Base-by-base conservation (phyloP, 2,329 filamentous ascomycete species). In the Colletotrichum destructivum region DNA sequence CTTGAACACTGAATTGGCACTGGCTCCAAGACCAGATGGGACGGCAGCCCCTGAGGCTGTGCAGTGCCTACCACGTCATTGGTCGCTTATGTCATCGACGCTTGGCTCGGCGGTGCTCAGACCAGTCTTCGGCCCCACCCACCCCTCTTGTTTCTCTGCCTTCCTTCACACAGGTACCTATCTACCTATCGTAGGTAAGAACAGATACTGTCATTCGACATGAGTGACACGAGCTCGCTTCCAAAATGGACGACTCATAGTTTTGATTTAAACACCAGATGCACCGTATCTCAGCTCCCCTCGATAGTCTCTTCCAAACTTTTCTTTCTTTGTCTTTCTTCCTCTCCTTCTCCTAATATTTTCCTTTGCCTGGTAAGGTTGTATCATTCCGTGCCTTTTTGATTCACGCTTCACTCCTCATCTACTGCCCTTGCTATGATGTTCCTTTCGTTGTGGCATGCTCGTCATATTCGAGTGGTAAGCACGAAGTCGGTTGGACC, bases 11-110 rank as follows among this genome's bases (percentile, higher is more conserved):
- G 16, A 42, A 26, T 49, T 4, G 31, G 31, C 31, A 31, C 18
- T 13, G 59, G 13, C 21, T 21, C 15, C 12, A 18, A 47, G 3
- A 38, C 26, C n/a, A 23, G 12, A 62, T 35, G 26, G 59, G 60
- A 21, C 18, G 11, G 35, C n/a, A 62, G 47, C 60, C 38, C 60
- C 47, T 62, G 60, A 62, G 60, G 60, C 60, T 62, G 60, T 62
- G 47, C 60, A 62, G 7, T 42, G 38, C 38, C 21, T 12, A 51
- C 31, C 31, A 40, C 60, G 60, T 62, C 60, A 62, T 52, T 5
- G 46, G 16, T n/a, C 5, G 5, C 46, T 62, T 62, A 62, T 52
- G 59, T 62, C 60, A 62, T 62, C 60, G 8, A 52, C 12, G 47
- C 2, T 26, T 47, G 31, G 21, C 21, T 4, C 12, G 9, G 18